phyloP scores from a whole-genome alignment of 225 moss, liverwort and hornwort species.

The Physcomitrellopsis africana region DNA sequence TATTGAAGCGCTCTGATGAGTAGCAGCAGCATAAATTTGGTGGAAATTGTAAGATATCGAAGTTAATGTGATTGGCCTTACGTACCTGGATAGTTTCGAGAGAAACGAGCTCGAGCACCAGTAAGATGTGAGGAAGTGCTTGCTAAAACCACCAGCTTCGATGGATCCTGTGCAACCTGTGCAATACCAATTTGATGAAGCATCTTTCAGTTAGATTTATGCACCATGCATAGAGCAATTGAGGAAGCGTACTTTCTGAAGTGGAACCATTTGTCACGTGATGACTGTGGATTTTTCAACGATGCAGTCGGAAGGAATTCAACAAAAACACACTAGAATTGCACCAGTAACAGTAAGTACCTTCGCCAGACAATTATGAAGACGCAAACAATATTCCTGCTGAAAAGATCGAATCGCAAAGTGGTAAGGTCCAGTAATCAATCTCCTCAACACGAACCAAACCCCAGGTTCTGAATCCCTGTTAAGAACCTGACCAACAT shows the following conservation, averaged over 20 bases:
- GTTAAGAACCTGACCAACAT: constrained; percentile 59
- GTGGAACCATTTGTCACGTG: not conserved
- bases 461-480: constrained; percentile 67
- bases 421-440: constrained; percentile 65
- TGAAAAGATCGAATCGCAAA: constrained; percentile 78
- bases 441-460: constrained; percentile 72
- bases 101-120: constrained; percentile 83
- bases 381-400: constrained; percentile 67
- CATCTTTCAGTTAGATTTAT: not conserved
- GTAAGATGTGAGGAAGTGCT: constrained; percentile 93
- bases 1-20: too few species aligned
- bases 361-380: constrained; percentile 75
- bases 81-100: constrained; percentile 85
- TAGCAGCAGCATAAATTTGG: not conserved
- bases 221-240: not conserved
- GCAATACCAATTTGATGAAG: constrained; percentile 8
- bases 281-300: not conserved
- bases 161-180: not conserved
- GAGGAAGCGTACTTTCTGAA: not conserved
- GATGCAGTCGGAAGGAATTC: not conserved
- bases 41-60: constrained; percentile 9
- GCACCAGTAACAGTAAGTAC: constrained; percentile 39
- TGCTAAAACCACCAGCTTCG: constrained; percentile 79
- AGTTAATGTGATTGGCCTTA: not conserved
- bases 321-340: constrained; percentile 16